Base-by-base conservation (phyloP, 208 protist species). In the Acanthamoeba quina region DNA sequence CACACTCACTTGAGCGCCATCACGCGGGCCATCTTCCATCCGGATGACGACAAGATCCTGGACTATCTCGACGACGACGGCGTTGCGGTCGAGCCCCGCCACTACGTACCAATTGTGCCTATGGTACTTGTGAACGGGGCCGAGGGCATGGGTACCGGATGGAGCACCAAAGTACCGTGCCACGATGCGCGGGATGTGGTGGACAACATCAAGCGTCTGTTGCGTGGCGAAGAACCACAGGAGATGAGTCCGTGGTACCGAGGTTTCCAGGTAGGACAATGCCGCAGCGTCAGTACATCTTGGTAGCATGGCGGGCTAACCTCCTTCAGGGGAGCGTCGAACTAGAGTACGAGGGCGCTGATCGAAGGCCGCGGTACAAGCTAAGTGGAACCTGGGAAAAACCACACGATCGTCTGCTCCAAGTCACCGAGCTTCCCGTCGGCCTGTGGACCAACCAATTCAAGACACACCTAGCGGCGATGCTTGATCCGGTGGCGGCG, bases 101-200 rank as follows among this genome's bases (percentile, higher is more conserved):
- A 95, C 9, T 99, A 99, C 97, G 90, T 99, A 6, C 99, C 99
- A 10, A 98, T 99, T 29, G 98, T 99, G 52, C 99, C 99, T 19
- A 99, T 99, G 97, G 98, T 99, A 17, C 97, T 99, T 0, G 98
- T 99, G 44, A 99, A 99, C 97, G 99, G 99, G 52, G 97, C 98
- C 9, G 97, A 99, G 13, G 99, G 99, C 95, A 99, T 99, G 95
- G 99, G 99, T 62, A 99, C 99, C 11, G 99, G 99, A 72, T 99
- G 99, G 98, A 96, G 93, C 62, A 99, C 99, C 19, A 98, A 95
- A 54, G 99, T 99, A 66, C 99, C 99, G 44, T 99, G 98, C 95
- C 99, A 99, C 96, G 99, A 99, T 95, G 99, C 99, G 26, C 54
- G 97, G 4, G 93, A 99, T 92, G 96, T 99, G n/a, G 98, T 99